These are phyloP conservation scores for Hypoxylon cercidicola DNA, from an alignment of 495 filamentous ascomycete species.

Conservation along the genomic window DNA sequence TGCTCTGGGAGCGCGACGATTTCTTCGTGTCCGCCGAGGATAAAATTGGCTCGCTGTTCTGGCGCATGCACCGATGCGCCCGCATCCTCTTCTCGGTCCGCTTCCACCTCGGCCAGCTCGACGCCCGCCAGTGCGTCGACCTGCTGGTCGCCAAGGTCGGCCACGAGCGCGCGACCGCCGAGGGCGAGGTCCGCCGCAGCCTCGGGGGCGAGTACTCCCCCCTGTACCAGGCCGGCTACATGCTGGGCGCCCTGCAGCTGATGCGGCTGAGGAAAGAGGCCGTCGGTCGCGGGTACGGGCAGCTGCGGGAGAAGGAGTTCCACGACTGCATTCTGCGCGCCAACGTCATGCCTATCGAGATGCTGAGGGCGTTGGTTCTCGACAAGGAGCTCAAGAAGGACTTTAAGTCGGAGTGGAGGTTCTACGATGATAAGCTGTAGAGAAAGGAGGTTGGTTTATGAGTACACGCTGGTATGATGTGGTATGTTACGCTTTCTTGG, in stretches of 20 bases:
- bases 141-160: slow-evolving; percentile 57
- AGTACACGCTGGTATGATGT: slow-evolving; percentile 4
- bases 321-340: slow-evolving; percentile 58
- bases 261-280: slow-evolving; percentile 54
- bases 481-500: not conserved
- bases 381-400: slow-evolving; percentile 44
- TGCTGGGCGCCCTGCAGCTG: slow-evolving; percentile 63
- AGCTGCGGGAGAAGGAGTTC: slow-evolving; percentile 58
- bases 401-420: slow-evolving; percentile 48
- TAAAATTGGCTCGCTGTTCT: slow-evolving; percentile 61
- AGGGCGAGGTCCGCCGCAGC: slow-evolving; percentile 63
- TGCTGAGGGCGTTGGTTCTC: slow-evolving; percentile 58
- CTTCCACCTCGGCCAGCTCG: slow-evolving; percentile 61
- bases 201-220: slow-evolving; percentile 59
- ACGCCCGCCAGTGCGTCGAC: slow-evolving; percentile 60
- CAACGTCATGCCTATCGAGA: slow-evolving; percentile 63
- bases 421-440: slow-evolving; percentile 39
- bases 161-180: slow-evolving; percentile 64
- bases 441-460: not conserved
- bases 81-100: slow-evolving; percentile 63
- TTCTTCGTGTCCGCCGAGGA: slow-evolving; percentile 58
- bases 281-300: slow-evolving; percentile 11
- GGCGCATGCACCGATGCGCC: slow-evolving; percentile 64
- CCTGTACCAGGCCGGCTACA: slow-evolving; percentile 64
- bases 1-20: slow-evolving; percentile 54